Base-by-base conservation (phyloP, 257 asterid genomes). In the Phtheirospermum japonicum region DNA sequence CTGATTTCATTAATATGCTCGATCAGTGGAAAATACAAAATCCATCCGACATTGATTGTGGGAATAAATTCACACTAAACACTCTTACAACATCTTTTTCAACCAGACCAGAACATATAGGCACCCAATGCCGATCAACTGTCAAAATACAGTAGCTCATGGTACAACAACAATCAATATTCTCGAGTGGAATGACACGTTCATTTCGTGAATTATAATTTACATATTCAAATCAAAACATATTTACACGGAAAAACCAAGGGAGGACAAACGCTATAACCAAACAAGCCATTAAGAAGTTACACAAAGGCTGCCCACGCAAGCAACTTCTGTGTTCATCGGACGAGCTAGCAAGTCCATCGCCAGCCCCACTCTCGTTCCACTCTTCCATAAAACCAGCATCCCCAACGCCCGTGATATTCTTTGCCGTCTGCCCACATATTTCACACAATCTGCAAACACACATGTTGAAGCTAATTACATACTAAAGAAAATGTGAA, bases 191-290 rank as follows among this genome's bases (percentile, higher is more conserved):
- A 45, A 5, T 19, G 8, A 7, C 52, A 19, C 5, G 14, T 17
- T 16, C 54, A 14, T 17, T 17, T 46, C 10, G n/a, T n/a, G n/a
- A n/a, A n/a, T n/a, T n/a, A n/a, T n/a, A n/a, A n/a, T n/a, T n/a
- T n/a, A n/a, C n/a, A n/a, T n/a, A n/a, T n/a, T n/a, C n/a, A n/a
- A n/a, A 9, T 31, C 19, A 85, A 28, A 83, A 83, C 84, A 82
- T 73, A 57, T 84, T 79, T 37, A 84, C 80, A n/a, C 87, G 89
- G 63, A 83, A 83, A 70, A 89, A 86, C 97, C 97, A 89, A 2
- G 95, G 94, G 36, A 89, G 75, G 50, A 84, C 79, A 56, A 86
- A 86, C 16, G 90, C 85, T 19, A 89, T 74, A 34, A 86, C 87
- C 75, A 89, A 71, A 63, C 85, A 84, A 4, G 89, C 94, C 87